Conservation (phyloP, 2,329 filamentous ascomycete genomes). For the Sclerotinia borealis region DNA sequence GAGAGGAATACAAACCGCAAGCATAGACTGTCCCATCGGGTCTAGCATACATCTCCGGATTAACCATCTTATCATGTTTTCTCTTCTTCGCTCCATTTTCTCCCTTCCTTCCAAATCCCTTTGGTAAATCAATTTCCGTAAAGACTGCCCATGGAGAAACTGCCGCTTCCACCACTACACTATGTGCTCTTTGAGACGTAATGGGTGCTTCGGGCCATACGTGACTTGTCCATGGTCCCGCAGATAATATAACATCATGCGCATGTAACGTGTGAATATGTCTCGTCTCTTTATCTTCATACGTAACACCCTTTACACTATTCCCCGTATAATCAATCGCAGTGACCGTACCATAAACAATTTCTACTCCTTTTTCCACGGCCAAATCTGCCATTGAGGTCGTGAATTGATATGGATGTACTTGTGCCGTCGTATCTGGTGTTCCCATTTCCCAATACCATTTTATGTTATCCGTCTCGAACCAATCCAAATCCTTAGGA, state of each 20-base stretch:
- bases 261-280: slow-evolving; percentile 46
- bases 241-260: slow-evolving; percentile 36
- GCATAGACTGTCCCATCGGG: slow-evolving; percentile 88
- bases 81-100: slow-evolving; percentile 43
- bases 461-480: slow-evolving; percentile 59
- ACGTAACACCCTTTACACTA: slow-evolving; percentile 61
- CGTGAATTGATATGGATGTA: slow-evolving; percentile 89
- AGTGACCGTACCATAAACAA: slow-evolving; percentile 65
- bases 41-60: slow-evolving; percentile 90
- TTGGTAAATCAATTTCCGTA: slow-evolving; percentile 73
- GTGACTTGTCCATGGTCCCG: slow-evolving; percentile 57
- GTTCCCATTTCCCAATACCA: slow-evolving; percentile 81
- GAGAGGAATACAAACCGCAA: slow-evolving; percentile 54
- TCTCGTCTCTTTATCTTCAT: slow-evolving; percentile 46
- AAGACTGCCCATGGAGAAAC: slow-evolving; percentile 76
- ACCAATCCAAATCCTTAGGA: slow-evolving; percentile 79
- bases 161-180: slow-evolving; percentile 56
- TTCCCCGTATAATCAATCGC: slow-evolving; percentile 56
- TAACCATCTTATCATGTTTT: slow-evolving; percentile 56
- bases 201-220: slow-evolving; percentile 54
- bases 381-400: slow-evolving; percentile 75
- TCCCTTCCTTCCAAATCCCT: slow-evolving; percentile 52
- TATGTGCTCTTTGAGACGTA: slow-evolving; percentile 55
- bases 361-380: slow-evolving; percentile 58
- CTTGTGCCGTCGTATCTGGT: slow-evolving; percentile 77